Evolutionary conservation across 2,329 filamentous ascomycete genomes (phyloP).

Genomic region (Calonectria pseudoturangicola): DNA sequence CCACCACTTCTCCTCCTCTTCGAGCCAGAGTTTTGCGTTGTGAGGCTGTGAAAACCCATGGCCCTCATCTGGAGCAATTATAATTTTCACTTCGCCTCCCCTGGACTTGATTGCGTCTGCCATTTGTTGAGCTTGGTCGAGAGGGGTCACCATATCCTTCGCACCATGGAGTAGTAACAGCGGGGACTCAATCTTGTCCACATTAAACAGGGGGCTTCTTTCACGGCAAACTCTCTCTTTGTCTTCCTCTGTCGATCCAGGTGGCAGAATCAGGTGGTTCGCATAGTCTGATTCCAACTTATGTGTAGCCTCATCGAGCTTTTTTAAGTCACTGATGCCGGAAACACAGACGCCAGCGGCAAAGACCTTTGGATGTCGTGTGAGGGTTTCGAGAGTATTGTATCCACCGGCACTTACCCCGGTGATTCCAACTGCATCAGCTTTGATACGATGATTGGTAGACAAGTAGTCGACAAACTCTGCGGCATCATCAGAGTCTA

Average conservation of each 20-base stretch:
- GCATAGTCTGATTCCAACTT: conserved; percentile 74
- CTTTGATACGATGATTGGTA: conserved; percentile 59
- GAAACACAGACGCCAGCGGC: conserved; percentile 69
- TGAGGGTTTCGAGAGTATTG: conserved; percentile 69
- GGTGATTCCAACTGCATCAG: conserved; percentile 66
- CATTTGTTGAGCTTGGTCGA: conserved; percentile 74
- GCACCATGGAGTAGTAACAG: conserved; percentile 75
- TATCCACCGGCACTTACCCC: conserved; percentile 74
- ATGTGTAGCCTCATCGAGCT: conserved; percentile 68
- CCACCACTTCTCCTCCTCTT: conserved; percentile 70
- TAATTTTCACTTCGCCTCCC: conserved; percentile 66
- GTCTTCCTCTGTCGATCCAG: conserved; percentile 61
- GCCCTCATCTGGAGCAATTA: conserved; percentile 70
- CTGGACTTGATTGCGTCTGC: conserved; percentile 64
- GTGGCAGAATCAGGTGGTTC: conserved; percentile 64
- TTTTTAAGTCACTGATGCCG: conserved; percentile 70
- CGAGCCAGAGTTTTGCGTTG: conserved; percentile 62
- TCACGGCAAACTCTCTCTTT: conserved; percentile 64
- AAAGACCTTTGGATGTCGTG: conserved; percentile 67
- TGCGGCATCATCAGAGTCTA: conserved; percentile 70
- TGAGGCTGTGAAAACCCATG: conserved; percentile 68
- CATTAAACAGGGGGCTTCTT: conserved; percentile 69
- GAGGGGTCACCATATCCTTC: conserved; percentile 74
- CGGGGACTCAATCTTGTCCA: conserved; percentile 68
- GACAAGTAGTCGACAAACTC: conserved; percentile 67